A percentile compares a stretch with the other conserved stretches of the same genome.
These are phyloP conservation scores for Lunasporangiospora selenospora DNA, from an alignment of 192 early-diverging fungal species.

Conservation along the genomic window DNA sequence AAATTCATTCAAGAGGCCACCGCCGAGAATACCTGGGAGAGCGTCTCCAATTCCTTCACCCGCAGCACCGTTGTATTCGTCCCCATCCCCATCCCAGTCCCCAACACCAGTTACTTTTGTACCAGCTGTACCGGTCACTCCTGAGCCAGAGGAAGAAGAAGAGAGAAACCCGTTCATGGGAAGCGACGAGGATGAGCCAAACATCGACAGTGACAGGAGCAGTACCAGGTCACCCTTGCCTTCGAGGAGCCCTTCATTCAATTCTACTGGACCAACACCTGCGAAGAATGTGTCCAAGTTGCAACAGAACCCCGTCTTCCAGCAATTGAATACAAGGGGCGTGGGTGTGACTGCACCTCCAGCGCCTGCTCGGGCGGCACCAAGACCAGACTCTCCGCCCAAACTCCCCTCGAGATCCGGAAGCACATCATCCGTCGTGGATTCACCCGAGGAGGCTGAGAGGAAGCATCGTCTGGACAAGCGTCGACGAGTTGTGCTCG, in stretches of 20 bases:
- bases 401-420: slow-evolving; percentile 32
- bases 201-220: background rate
- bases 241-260: too few relatives aligned
- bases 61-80: background rate
- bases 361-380: slow-evolving; percentile 20
- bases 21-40: too few relatives aligned
- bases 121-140: background rate
- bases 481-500: slow-evolving; percentile 73
- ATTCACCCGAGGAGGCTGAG: slow-evolving; percentile 39
- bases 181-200: slow-evolving; percentile 33
- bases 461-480: slow-evolving; percentile 56
- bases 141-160: slow-evolving; percentile 6
- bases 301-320: slow-evolving; percentile 22
- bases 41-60: slow-evolving; percentile 8
- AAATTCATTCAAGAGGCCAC: too few relatives aligned
- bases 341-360: slow-evolving; percentile 17
- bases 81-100: slow-evolving; percentile 3
- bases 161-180: slow-evolving; percentile 45
- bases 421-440: slow-evolving; percentile 6
- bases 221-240: too few relatives aligned
- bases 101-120: slow-evolving; percentile 20
- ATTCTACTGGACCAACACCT: background rate
- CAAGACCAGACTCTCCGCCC: slow-evolving; percentile 36
- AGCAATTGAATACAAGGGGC: slow-evolving; percentile 19
- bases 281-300: slow-evolving; percentile 15